Conservation (phyloP, 768 basidiomycete species). For the Pisolithus marmoratus region DNA sequence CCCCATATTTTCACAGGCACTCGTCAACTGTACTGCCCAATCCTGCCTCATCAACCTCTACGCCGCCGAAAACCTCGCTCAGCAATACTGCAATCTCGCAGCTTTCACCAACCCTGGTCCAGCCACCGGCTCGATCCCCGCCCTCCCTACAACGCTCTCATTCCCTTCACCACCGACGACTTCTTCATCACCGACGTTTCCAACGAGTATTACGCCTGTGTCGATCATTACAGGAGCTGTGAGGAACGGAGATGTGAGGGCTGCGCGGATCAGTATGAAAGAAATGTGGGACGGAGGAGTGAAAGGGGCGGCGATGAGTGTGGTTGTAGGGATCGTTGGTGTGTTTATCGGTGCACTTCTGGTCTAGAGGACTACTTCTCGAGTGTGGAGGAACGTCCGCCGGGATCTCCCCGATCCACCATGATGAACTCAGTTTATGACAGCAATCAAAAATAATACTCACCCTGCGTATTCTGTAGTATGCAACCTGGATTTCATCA, state of each 20-base stretch:
- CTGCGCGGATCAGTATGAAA: too few species aligned
- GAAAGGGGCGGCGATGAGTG: background rate
- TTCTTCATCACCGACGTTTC: background rate
- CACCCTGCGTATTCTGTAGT: too few species aligned
- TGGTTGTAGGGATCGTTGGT: background rate
- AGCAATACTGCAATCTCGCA: constrained; percentile 43
- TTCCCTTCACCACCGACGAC: constrained; percentile 27
- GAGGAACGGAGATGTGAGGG: background rate
- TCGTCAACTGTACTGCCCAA: constrained; percentile 34
- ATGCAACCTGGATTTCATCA: too few species aligned
- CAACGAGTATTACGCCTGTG: constrained; percentile 1
- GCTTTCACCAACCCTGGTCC: constrained; percentile 3
- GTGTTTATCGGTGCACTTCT: background rate
- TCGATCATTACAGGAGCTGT: background rate
- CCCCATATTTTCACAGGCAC: constrained; percentile 30
- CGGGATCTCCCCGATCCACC: too few species aligned
- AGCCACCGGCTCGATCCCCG: background rate
- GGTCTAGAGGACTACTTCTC: too few species aligned
- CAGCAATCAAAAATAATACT: too few species aligned
- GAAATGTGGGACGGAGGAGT: too few species aligned
- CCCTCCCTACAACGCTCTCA: constrained; percentile 27
- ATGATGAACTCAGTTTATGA: too few species aligned
- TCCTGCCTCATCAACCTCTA: constrained; percentile 34
- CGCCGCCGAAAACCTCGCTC: constrained; percentile 38
- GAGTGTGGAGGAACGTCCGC: too few species aligned